Conservation (phyloP, 2,329 filamentous ascomycete species). For the Nemania sp. region DNA sequence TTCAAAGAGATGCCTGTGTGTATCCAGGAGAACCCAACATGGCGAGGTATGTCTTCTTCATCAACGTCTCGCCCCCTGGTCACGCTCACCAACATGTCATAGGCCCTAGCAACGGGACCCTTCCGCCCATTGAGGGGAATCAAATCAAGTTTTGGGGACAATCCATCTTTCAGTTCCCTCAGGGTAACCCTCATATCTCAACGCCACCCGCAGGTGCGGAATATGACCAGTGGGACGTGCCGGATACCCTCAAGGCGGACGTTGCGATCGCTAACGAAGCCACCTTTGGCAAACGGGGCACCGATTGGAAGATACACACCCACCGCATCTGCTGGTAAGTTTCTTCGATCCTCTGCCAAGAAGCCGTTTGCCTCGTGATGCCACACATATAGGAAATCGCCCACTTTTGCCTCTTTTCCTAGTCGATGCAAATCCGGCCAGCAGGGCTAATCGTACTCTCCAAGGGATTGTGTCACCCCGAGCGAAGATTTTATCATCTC, state of each 20-base stretch:
- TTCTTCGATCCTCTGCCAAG: neutral
- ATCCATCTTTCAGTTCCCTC: conserved; percentile 62
- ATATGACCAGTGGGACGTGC: conserved; percentile 67
- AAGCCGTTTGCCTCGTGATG: too few species aligned
- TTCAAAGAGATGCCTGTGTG: conserved; percentile 35
- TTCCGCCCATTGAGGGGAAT: conserved; percentile 57
- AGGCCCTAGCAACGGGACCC: conserved; percentile 62
- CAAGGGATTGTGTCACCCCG: conserved; percentile 68
- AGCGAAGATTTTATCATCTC: conserved; percentile 67
- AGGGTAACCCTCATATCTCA: conserved; percentile 58
- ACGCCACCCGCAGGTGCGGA: conserved; percentile 59
- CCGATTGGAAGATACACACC: conserved; percentile 62
- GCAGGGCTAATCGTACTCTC: neutral
- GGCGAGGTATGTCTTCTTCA: conserved; percentile 28
- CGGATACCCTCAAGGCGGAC: conserved; percentile 59
- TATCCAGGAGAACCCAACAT: conserved; percentile 35
- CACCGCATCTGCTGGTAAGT: conserved; percentile 70
- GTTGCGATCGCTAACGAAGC: conserved; percentile 60
- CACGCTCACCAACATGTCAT: neutral
- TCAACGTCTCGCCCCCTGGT: neutral
- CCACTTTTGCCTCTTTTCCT: too few species aligned
- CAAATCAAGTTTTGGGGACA: conserved; percentile 66
- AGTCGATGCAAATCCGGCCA: neutral
- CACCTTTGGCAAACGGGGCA: conserved; percentile 63
- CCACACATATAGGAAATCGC: too few species aligned